Evolutionary conservation across 179 eudicot species (phyloP), one percentile per base, ranked within the genome.

Genomic region (Beta lomatogona): DNA sequence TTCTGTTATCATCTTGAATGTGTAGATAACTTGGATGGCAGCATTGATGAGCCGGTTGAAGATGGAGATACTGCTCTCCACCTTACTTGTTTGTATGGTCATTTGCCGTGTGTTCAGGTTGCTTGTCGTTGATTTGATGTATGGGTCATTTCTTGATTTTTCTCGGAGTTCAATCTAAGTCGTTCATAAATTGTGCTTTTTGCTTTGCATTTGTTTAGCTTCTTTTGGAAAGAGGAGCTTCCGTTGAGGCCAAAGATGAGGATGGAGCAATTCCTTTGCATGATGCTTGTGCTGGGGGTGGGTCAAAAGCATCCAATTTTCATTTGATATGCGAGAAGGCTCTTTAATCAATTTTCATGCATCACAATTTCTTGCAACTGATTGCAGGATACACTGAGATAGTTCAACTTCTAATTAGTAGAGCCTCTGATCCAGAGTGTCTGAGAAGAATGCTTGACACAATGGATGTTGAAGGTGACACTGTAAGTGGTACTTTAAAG

Each of bases 281-380:
- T 82, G 99, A 95, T 91, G 99, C 99, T 59, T 92, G 93, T 89
- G 99, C 99, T 7, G 97, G 98, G 79, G 99, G 99, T 95, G 81
- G 6, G 88, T 55, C 59, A 63, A 52, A 52, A 18, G 57, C 28
- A 4, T 61, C 67, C 16, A 58, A 63, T 78, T 69, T 53, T 31
- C 59, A 18, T 31, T 73, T 73, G 46, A 14, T 73, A 8, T 18
- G 77, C 31, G n/a, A 71, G 53, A 72, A 25, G 25, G 16, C 48
- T 12, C 48, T 4, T 31, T 58, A 57, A 6, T 63, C 46, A 4
- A 28, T 64, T 28, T 64, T 64, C 44, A 41, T n/a, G 41, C 11
- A 61, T 61, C 54, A 13, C 63, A 15, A 54, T 79, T 75, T 59
- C 18, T n/a, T 73, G 15, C 11, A 73, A 31, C 10, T 48, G 31